Evolutionary conservation across 345 rosid species (phyloP), one percentile per base, ranked within the genome.

Genomic region (Xanthoceras sorbifolium): DNA sequence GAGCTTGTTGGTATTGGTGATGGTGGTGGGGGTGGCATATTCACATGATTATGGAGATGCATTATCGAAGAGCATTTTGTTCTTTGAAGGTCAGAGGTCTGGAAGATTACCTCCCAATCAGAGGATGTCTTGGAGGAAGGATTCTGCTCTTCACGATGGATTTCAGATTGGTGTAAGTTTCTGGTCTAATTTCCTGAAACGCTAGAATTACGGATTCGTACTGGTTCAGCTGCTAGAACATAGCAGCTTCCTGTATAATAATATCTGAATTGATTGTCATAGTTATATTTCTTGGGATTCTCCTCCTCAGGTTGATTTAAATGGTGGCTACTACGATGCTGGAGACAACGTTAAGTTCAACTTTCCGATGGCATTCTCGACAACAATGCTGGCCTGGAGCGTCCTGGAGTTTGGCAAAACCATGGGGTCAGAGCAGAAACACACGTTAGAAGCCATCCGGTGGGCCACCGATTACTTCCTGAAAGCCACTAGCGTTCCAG

Each of bases 241-340:
- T n/a, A n/a, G n/a, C n/a, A n/a, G n/a, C n/a, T n/a, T n/a, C n/a
- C n/a, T n/a, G n/a, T n/a, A n/a, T n/a, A n/a, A n/a, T n/a, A n/a
- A n/a, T n/a, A n/a, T n/a, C n/a, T n/a, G n/a, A n/a, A n/a, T n/a
- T n/a, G n/a, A n/a, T n/a, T n/a, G n/a, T n/a, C n/a, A n/a, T n/a
- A n/a, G n/a, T n/a, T n/a, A n/a, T n/a, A n/a, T n/a, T n/a, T n/a
- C n/a, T n/a, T n/a, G n/a, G n/a, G n/a, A n/a, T n/a, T n/a, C n/a
- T n/a, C n/a, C n/a, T n/a, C n/a, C 25, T 52, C 82, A 93, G 91
- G 92, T 93, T 76, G 89, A 95, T 79, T 89, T 93, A 74, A 89
- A 82, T 0, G 99, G 99, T 22, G 99, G 99, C 44, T 95, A 93
- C 83, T 92, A 93, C 29, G 99, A 93, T 18, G 98, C 99, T 1